Percentiles rank a stretch among this genome's conserved stretches.
These are phyloP conservation scores for Capsicum baccatum DNA, from an alignment of 257 asterid species.

Conservation along the genomic window DNA sequence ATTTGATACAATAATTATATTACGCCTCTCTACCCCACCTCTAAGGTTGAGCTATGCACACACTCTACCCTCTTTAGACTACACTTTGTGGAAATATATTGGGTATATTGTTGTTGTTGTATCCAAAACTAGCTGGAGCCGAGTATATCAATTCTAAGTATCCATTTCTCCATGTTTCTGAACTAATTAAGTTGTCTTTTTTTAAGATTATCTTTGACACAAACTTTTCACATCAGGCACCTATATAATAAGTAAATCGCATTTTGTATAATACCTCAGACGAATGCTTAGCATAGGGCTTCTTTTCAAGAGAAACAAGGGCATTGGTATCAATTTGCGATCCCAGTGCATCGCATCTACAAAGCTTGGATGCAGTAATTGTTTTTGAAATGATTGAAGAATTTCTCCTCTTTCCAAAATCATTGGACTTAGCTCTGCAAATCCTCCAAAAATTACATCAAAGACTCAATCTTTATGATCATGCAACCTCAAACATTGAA, in stretches of 20 bases:
- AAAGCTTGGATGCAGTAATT: conserved; percentile 43
- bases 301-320: conserved; percentile 33
- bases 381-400: conserved; percentile 48
- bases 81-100: too few species aligned
- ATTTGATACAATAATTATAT: background rate
- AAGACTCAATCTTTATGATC: conserved; percentile 10
- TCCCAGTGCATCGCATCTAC: conserved; percentile 26
- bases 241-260: background rate
- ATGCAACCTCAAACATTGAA: background rate
- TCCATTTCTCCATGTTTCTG: background rate
- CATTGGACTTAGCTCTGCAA: conserved; percentile 56
- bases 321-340: conserved; percentile 41
- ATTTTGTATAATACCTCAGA: conserved; percentile 35
- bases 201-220: background rate
- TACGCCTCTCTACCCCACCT: background rate
- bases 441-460: conserved; percentile 31
- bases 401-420: conserved; percentile 51
- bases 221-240: background rate
- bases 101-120: too few species aligned
- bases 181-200: too few species aligned
- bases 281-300: conserved; percentile 46
- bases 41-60: too few species aligned
- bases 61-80: too few species aligned
- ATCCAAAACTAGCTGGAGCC: background rate
- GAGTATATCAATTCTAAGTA: background rate